Conservation (phyloP, 257 asterid genomes). For the Solanum ossicruentum region DNA sequence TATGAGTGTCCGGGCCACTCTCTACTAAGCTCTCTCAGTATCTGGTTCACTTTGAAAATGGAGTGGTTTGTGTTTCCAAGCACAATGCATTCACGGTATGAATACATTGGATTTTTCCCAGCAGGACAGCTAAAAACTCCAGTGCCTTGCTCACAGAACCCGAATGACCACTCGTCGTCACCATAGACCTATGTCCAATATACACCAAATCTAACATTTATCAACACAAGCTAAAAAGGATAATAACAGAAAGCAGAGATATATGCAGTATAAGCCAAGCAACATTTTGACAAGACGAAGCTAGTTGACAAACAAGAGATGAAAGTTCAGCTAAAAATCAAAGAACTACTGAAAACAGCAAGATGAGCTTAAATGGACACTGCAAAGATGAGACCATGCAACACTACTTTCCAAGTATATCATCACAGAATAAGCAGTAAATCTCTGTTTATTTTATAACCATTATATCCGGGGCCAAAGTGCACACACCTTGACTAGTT, state of each 20-base stretch:
- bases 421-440: neutral
- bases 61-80: conserved; percentile 68
- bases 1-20: conserved; percentile 97
- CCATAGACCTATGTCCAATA: conserved; percentile 37
- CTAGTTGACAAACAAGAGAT: neutral
- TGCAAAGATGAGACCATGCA: neutral
- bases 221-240: neutral
- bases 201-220: neutral
- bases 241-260: neutral
- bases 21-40: conserved; percentile 85
- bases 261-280: neutral
- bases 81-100: conserved; percentile 60
- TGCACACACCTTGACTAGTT: neutral
- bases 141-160: conserved; percentile 90
- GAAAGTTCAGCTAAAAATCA: neutral
- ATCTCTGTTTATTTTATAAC: neutral
- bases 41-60: conserved; percentile 67
- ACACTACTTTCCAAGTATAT: neutral
- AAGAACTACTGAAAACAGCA: neutral
- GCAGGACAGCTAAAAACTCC: conserved; percentile 94
- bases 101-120: conserved; percentile 87
- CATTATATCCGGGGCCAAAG: neutral
- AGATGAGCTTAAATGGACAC: neutral
- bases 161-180: conserved; percentile 97
- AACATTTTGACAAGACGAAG: neutral